phyloP scores from a whole-genome alignment of 1,284 basidiomycete genomes.

The Austroboletus niveus region DNA sequence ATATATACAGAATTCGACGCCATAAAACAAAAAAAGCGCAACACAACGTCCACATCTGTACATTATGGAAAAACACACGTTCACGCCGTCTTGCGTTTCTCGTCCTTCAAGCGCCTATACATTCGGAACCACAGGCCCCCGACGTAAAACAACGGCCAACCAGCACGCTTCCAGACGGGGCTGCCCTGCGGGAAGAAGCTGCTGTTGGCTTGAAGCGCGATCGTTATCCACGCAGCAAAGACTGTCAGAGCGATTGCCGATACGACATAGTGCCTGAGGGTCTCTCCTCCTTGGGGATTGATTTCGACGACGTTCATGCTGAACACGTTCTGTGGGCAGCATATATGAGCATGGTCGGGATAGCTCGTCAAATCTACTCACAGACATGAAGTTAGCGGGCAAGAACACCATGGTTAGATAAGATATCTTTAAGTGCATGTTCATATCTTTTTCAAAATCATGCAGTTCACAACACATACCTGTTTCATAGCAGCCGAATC shows the following conservation, averaged over 20 bases:
- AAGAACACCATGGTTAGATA: conserved; percentile 60
- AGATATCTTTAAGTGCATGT: conserved; percentile 29
- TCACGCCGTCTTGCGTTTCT: conserved; percentile 14
- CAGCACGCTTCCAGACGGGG: conserved; percentile 17
- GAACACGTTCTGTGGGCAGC: conserved; percentile 34
- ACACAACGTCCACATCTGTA: neutral
- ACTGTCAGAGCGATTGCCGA: conserved; percentile 43
- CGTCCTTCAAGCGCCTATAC: neutral
- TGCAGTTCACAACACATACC: conserved; percentile 17
- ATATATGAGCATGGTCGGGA: neutral
- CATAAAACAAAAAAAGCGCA: too few relatives aligned
- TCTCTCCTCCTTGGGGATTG: conserved; percentile 27
- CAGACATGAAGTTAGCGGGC: conserved; percentile 51
- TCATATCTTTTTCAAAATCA: neutral
- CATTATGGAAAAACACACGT: neutral
- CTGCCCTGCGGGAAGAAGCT: conserved; percentile 18
- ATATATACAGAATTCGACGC: too few relatives aligned
- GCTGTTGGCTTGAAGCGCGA: conserved; percentile 30
- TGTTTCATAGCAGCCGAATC: conserved; percentile 57
- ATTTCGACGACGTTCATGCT: conserved; percentile 51
- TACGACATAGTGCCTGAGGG: conserved; percentile 41
- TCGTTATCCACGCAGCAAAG: conserved; percentile 44
- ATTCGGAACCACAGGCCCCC: neutral
- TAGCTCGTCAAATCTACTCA: conserved; percentile 29
- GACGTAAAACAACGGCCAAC: conserved; percentile 25